Base-by-base conservation (phyloP, 202 grass and related monocot species). In the Eragrostis tef region DNA sequence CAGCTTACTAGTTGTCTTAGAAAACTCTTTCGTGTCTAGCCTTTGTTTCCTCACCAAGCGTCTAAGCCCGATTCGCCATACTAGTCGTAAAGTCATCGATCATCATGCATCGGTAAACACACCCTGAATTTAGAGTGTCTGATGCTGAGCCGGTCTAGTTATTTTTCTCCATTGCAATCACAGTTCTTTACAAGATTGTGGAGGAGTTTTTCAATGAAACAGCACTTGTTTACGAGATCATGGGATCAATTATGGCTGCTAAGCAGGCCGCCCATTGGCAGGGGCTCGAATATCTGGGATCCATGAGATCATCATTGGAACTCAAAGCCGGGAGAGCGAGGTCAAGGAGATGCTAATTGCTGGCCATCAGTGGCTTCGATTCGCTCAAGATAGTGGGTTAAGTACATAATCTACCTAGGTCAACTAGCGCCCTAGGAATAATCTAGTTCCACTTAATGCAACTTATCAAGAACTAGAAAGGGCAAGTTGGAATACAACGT, bases 391-490 rank as follows among this genome's bases (percentile, higher is more conserved):
- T 46, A 34, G 49, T 39, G 34, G 13, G 36, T 22, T 26, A 27
- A 63, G 43, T 66, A 36, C 39, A 5, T 76, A 72, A 25, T n/a
- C 2, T 76, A 65, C 36, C 36, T 70, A 73, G 81, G 85, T 82
- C 85, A 87, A 78, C 73, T 67, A 22, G 74, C 11, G 8, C 24
- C 14, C 20, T 39, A 50, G 6, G 20, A 74, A 43, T 58, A 66
- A 78, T 71, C 46, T 64, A 21, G 41, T 45, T 50, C 31, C 19
- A 64, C 45, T 29, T 16, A 12, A 6, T 47, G 46, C 73, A 71
- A 29, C 59, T 74, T 79, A 83, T 83, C 41, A 88, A 20, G 26
- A 59, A 72, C 25, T 15, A 66, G 57, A 78, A 87, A 69, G 57
- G 66, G 36, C 73, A 73, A 49, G 56, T 10, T 70, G 27, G 43